Conservation (phyloP, 495 filamentous ascomycete genomes). For the Pyronema omphalodes region DNA sequence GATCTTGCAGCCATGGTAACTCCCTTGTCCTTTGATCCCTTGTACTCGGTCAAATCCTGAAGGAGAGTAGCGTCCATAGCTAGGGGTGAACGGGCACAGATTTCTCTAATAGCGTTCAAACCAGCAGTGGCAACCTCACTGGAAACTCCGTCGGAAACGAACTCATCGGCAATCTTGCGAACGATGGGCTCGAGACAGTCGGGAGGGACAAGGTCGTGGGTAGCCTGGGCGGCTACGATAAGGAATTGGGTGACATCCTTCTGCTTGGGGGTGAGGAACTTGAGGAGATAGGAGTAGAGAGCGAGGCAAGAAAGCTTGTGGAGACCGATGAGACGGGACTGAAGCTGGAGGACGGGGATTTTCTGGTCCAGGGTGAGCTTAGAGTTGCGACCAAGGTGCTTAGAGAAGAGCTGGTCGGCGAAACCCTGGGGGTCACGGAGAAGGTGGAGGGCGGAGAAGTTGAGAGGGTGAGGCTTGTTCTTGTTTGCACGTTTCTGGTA, state of each 20-base stretch:
- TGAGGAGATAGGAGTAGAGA: slow-evolving; percentile 73
- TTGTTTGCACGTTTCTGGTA: slow-evolving; percentile 62
- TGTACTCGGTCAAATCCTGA: slow-evolving; percentile 92
- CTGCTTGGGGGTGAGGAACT: slow-evolving; percentile 74
- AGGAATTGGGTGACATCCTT: slow-evolving; percentile 86
- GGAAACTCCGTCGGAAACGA: slow-evolving; percentile 86
- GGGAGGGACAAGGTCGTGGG: slow-evolving; percentile 79
- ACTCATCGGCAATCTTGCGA: slow-evolving; percentile 93
- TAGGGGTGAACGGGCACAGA: slow-evolving; percentile 77
- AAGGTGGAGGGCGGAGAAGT: slow-evolving; percentile 96
- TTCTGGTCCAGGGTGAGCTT: slow-evolving; percentile 84
- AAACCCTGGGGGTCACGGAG: slow-evolving; percentile 92
- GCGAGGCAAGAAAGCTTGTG: slow-evolving; percentile 76
- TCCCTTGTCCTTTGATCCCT: slow-evolving; percentile 93
- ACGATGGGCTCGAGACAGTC: slow-evolving; percentile 83
- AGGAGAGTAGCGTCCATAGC: slow-evolving; percentile 89
- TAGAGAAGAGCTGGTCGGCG: slow-evolving; percentile 74
- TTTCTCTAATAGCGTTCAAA: slow-evolving; percentile 82
- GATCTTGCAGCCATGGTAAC: slow-evolving; percentile 94
- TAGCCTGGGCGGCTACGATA: slow-evolving; percentile 77
- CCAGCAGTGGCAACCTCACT: slow-evolving; percentile 82
- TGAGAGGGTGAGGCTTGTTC: slow-evolving; percentile 64
- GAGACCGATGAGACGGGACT: slow-evolving; percentile 76
- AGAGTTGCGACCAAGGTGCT: slow-evolving; percentile 67
- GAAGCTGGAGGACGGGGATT: slow-evolving; percentile 68